Base-by-base conservation (phyloP, 2,329 filamentous ascomycete genomes). In the Atkinsonella texensis region DNA sequence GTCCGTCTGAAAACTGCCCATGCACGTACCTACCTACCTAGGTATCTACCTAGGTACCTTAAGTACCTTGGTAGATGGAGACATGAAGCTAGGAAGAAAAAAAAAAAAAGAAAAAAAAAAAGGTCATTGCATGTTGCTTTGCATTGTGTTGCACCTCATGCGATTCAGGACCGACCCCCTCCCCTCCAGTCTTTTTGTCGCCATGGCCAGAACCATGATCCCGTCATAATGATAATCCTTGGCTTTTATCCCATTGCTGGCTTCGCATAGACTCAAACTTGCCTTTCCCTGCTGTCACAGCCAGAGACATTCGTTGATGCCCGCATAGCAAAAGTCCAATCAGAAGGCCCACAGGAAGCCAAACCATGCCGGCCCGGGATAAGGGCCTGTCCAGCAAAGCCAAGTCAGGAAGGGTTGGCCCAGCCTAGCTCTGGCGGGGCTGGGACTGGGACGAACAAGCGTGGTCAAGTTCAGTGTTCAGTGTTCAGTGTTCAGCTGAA, bases 111-210 rank as follows among this genome's bases (percentile, higher is more conserved):
- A n/a, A n/a, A n/a, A n/a, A n/a, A n/a, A n/a, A 23, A 8, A 17
- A 10, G 33, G n/a, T 50, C 3, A 50, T 39, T 50, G 33, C 41
- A 40, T 46, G 49, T 33, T 18, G 11, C 31, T 32, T 31, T 50
- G 42, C 42, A 50, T 50, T 40, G 49, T 50, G 41, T 50, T n/a
- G 18, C 42, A n/a, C 10, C 49, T 15, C 31, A 38, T 50, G 41
- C 48, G 48, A 46, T 46, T 31, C 15, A 9, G 40, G 40, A 10
- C 15, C 20, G 20, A 23, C 40, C 40, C 40, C 40, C 11, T 42
- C 17, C 40, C 8, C 40, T 42, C 40, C 17, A n/a, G 8, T 42
- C 40, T n/a, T n/a, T 18, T 31, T 18, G 15, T 15, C 18, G 23
- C 42, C 23, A 20, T 31, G 23, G 42, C 12, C 9, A 35, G 33